phyloP scores from a whole-genome alignment of 176 grass and related monocot species.

The Zizania latifolia region DNA sequence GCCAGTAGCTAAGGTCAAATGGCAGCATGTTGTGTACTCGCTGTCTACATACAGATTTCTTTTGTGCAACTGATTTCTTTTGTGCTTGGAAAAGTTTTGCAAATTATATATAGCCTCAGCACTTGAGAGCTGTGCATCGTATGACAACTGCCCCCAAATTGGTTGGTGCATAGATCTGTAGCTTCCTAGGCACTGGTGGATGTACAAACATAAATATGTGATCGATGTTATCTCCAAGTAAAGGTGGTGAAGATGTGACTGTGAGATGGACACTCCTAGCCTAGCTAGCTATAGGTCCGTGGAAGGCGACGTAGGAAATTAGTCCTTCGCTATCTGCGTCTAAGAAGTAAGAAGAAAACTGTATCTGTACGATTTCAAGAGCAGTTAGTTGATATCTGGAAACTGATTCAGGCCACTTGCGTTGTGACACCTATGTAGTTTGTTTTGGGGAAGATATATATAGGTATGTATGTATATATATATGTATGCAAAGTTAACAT shows the following conservation, averaged over 20 bases:
- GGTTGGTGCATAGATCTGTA: neutral
- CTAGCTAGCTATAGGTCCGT: neutral
- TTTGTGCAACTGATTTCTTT: constrained; percentile 19
- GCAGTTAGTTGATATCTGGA: neutral
- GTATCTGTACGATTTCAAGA: neutral
- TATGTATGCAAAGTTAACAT: constrained; percentile 25
- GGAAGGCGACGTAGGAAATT: constrained; percentile 6
- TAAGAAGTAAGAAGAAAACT: constrained; percentile 1
- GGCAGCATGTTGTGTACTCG: neutral
- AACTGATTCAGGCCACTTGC: constrained; percentile 3
- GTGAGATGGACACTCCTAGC: neutral
- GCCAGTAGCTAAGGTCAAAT: constrained; percentile 13
- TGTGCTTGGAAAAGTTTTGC: constrained; percentile 11
- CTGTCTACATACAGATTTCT: neutral
- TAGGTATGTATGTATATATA: no score
- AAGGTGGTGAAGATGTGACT: constrained; percentile 21
- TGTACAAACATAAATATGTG: constrained; percentile 3
- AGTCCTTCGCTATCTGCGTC: neutral
- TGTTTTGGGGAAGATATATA: constrained; percentile 25
- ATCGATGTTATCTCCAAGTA: no score
- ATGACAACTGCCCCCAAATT: neutral
- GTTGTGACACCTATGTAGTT: constrained; percentile 24
- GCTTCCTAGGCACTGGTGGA: constrained; percentile 4
- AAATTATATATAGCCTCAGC: neutral
- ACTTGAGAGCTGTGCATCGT: neutral